Evolutionary conservation across 345 rosid genomes (phyloP).

Genomic region (Ceriops tagal): DNA sequence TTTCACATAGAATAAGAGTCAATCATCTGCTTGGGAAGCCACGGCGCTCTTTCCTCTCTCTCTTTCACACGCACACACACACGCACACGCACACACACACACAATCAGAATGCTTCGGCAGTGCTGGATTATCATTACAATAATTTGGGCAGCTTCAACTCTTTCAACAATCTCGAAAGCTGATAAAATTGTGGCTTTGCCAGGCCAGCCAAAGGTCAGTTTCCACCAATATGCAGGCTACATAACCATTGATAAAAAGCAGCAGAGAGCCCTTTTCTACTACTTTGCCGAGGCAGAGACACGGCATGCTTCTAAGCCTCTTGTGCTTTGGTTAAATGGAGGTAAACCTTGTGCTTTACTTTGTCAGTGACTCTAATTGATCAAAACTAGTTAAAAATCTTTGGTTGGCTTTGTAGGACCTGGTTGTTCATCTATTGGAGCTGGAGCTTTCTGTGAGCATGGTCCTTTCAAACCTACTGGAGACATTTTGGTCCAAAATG

Average conservation of each 20-base stretch:
- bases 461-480: conserved; percentile 28
- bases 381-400: background rate
- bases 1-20: too few relatives aligned
- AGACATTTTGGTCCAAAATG: conserved; percentile 12
- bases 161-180: background rate
- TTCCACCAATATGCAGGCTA: conserved; percentile 22
- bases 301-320: conserved; percentile 16
- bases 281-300: conserved; percentile 23
- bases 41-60: background rate
- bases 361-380: background rate
- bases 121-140: conserved; percentile 3
- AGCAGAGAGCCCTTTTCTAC: conserved; percentile 19
- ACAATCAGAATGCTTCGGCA: background rate
- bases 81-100: background rate
- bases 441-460: conserved; percentile 31
- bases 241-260: conserved; percentile 15
- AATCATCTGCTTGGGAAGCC: too few relatives aligned
- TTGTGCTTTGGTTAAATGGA: conserved; percentile 24
- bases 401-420: conserved; percentile 22
- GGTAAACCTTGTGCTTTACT: conserved; percentile 4
- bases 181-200: conserved; percentile 4
- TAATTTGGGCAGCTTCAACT: background rate
- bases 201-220: conserved; percentile 18
- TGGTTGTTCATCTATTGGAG: conserved; percentile 30
- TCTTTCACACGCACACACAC: background rate